Evolutionary conservation across 345 rosid species (phyloP).

Genomic region (Sonneratia alba): DNA sequence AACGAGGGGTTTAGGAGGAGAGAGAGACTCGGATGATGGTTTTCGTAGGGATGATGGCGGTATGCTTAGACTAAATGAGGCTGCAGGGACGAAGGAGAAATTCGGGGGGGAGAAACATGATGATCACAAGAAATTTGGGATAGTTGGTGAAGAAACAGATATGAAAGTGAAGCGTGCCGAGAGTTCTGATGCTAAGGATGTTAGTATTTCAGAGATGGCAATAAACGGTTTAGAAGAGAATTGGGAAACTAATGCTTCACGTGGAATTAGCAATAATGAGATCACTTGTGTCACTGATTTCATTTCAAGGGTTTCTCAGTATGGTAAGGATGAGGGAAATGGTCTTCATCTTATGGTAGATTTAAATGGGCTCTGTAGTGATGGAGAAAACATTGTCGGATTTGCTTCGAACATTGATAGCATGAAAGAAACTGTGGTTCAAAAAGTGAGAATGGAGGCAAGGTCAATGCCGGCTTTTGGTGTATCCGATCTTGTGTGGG

Average conservation of each 20-base stretch:
- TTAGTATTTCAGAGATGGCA: neutral
- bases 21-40: neutral
- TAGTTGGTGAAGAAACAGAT: neutral
- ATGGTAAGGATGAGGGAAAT: neutral
- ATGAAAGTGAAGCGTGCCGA: neutral
- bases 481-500: constrained; percentile 74
- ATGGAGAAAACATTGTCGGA: neutral
- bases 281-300: neutral
- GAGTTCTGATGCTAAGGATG: neutral
- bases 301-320: neutral
- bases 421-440: neutral
- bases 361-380: constrained; percentile 1
- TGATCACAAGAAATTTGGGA: neutral
- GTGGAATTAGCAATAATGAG: neutral
- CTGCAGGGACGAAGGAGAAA: neutral
- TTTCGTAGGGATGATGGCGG: neutral
- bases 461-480: constrained; percentile 16
- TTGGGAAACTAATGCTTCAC: neutral
- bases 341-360: constrained; percentile 1
- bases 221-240: neutral
- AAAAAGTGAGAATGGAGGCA: neutral
- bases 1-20: constrained; percentile 2
- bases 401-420: neutral
- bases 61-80: neutral
- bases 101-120: neutral